Conservation (phyloP, 2,329 filamentous ascomycete genomes). For the Penicillium sclerotigenum region DNA sequence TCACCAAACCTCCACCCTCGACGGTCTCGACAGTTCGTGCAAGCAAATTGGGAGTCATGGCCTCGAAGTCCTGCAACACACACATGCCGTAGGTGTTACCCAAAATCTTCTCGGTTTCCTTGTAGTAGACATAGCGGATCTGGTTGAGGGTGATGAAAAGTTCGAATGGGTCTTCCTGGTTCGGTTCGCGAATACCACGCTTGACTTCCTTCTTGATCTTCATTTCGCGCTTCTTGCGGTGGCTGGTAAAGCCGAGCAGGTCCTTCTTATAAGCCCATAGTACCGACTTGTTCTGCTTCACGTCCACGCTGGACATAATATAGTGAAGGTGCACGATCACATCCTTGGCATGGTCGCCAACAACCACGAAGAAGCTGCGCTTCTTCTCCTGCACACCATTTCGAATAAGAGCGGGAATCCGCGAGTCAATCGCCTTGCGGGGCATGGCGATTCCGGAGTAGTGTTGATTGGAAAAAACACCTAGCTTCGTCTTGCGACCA, state of each 20-base stretch:
- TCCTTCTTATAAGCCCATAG: constrained; percentile 99
- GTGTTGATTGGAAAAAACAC: constrained; percentile 9
- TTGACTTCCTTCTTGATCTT: constrained; percentile 99
- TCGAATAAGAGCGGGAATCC: constrained; percentile 84
- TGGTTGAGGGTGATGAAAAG: constrained; percentile 94
- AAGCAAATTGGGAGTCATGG: constrained; percentile 92
- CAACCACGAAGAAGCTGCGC: constrained; percentile 94
- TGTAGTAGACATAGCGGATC: constrained; percentile 99
- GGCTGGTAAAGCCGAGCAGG: constrained; percentile 87
- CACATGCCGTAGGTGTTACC: constrained; percentile 99
- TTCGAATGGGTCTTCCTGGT: constrained; percentile 93
- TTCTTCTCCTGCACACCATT: constrained; percentile 95
- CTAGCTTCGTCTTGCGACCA: constrained; percentile 6
- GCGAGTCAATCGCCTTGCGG: constrained; percentile 68
- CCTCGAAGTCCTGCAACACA: constrained; percentile 96
- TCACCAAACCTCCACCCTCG: constrained; percentile 87
- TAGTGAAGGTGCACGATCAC: constrained; percentile 93
- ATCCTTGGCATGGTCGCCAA: constrained; percentile 92
- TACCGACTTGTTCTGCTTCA: constrained; percentile 94
- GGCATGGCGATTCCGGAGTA: constrained; percentile 31
- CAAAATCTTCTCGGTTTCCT: constrained; percentile 97
- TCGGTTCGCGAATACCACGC: constrained; percentile 85
- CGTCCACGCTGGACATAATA: constrained; percentile 83
- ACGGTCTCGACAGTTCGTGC: constrained; percentile 96
- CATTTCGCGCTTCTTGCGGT: constrained; percentile 94